Conservation (phyloP, 106 monocot genomes). For the Dendrobium nobile region DNA sequence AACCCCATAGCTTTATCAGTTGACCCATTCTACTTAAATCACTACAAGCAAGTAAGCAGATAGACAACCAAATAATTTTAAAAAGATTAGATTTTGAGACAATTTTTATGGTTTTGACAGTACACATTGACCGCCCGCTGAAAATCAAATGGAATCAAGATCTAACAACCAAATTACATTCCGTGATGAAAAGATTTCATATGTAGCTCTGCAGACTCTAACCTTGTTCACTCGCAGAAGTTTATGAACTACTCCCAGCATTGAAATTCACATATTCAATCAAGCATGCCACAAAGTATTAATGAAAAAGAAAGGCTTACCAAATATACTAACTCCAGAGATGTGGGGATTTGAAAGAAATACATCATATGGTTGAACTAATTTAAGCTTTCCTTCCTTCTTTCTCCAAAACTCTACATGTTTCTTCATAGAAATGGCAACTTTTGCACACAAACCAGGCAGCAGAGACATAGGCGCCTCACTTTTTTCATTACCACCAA, state of each 20-base stretch:
- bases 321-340: conserved; percentile 64
- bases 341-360: conserved; percentile 83
- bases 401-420: conserved; percentile 71
- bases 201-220: not conserved
- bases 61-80: not conserved
- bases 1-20: not conserved
- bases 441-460: conserved; percentile 85
- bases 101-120: not conserved
- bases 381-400: conserved; percentile 70
- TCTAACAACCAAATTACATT: not conserved
- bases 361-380: conserved; percentile 91
- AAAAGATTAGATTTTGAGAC: not conserved
- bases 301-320: conserved; percentile 27
- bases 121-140: not conserved
- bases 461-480: conserved; percentile 48
- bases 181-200: not conserved
- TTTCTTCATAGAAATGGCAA: conserved; percentile 67
- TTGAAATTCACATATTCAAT: not conserved
- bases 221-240: not conserved
- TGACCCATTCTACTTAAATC: not conserved
- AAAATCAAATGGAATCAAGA: not conserved
- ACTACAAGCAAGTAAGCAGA: not conserved
- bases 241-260: not conserved
- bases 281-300: not conserved
- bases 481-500: conserved; percentile 28